Evolutionary conservation across 257 asterid species (phyloP).

Genomic region (Paulownia fortunei): DNA sequence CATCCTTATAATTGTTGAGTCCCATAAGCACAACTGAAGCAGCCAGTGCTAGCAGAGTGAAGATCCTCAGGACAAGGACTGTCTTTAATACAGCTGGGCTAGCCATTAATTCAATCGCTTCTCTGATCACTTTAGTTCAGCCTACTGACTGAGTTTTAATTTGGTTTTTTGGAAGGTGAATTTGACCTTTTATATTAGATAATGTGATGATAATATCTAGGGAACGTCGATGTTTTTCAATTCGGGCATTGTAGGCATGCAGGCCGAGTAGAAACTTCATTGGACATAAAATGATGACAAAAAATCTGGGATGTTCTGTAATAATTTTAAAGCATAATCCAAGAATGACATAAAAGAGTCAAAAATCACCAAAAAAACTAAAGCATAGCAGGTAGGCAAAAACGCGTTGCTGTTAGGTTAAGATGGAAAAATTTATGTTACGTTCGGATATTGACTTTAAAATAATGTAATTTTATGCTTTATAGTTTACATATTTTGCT

Average conservation of each 20-base stretch:
- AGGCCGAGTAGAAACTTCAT: constrained; percentile 8
- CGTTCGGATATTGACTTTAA: no score
- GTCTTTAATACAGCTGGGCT: constrained; percentile 28
- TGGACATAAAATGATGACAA: not conserved
- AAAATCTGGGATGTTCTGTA: not conserved
- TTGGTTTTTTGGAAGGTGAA: not conserved
- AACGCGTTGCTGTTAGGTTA: no score
- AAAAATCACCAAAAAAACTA: not conserved
- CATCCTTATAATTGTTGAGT: constrained; percentile 44
- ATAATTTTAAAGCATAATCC: not conserved
- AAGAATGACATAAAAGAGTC: not conserved
- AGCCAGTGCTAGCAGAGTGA: constrained; percentile 45
- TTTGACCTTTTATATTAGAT: not conserved
- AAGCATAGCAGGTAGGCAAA: not conserved
- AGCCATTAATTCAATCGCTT: constrained; percentile 25
- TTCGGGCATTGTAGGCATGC: constrained; percentile 8
- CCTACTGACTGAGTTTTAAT: not conserved
- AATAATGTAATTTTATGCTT: no score
- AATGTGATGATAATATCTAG: not conserved
- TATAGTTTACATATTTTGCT: no score
- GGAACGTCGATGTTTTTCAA: constrained; percentile 13
- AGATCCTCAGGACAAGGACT: constrained; percentile 40
- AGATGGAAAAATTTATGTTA: no score
- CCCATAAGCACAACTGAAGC: constrained; percentile 54
- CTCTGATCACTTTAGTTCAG: not conserved